phyloP scores from a whole-genome alignment of 768 basidiomycete species.

The Rickenella mellea region DNA sequence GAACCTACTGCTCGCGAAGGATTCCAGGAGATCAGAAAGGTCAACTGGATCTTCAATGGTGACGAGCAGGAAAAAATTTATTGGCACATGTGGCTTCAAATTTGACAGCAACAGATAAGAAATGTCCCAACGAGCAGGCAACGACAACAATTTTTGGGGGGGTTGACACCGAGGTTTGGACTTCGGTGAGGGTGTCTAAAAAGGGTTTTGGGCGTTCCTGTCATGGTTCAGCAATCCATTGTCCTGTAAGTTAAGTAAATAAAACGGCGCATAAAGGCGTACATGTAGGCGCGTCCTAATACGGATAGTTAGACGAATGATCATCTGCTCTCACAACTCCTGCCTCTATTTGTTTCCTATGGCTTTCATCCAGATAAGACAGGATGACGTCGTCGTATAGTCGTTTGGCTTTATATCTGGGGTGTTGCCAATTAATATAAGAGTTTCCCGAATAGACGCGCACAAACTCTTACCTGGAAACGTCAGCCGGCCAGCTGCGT shows the following conservation, averaged over 20 bases:
- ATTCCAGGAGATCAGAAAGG: constrained; percentile 61
- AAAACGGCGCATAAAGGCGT: no score
- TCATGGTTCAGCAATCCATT: no score
- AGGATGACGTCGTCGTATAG: constrained; percentile 24
- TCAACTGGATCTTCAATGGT: constrained; percentile 79
- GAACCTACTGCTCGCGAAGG: constrained; percentile 64
- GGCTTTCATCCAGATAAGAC: constrained; percentile 25
- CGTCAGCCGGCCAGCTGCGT: constrained; percentile 56
- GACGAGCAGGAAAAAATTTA: constrained; percentile 53
- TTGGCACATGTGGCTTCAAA: constrained; percentile 85
- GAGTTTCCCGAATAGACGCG: constrained; percentile 21
- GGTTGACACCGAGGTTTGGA: no score
- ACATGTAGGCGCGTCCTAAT: no score
- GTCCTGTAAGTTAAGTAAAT: no score
- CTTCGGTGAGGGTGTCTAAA: no score
- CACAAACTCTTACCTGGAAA: constrained; percentile 45
- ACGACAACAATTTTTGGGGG: neutral
- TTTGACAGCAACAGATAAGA: no score
- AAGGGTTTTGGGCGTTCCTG: no score
- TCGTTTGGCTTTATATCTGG: constrained; percentile 25
- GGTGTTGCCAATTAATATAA: constrained; percentile 2
- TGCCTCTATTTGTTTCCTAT: constrained; percentile 20
- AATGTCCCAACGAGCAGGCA: no score
- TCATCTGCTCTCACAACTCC: constrained; percentile 13
- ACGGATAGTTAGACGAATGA: neutral